Percentiles rank a stretch among this genome's conserved stretches.
Evolutionary conservation across 306 rosid species (phyloP).

Genomic region (Mimosa pudica): DNA sequence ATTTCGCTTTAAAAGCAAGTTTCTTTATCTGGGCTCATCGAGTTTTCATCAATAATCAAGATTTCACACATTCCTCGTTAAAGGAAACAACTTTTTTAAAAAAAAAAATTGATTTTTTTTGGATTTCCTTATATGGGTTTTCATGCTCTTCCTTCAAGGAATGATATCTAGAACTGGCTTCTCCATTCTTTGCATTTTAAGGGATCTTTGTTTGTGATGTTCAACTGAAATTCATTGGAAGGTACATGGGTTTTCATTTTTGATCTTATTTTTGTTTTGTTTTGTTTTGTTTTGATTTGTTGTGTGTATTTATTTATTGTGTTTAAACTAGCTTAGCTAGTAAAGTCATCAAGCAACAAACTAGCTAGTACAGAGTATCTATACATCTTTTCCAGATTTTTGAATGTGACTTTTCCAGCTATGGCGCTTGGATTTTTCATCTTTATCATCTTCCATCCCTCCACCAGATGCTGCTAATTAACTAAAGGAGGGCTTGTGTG

Average conservation of each 20-base stretch:
- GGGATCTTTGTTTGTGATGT: slow-evolving; percentile 24
- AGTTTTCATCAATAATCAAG: slow-evolving; percentile 32
- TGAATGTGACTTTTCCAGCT: slow-evolving; percentile 75
- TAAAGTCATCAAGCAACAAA: no score
- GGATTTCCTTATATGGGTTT: slow-evolving; percentile 25
- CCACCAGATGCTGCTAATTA: slow-evolving; percentile 56
- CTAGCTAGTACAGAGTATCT: slow-evolving; percentile 48
- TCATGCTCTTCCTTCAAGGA: slow-evolving; percentile 29
- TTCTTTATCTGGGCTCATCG: slow-evolving; percentile 33
- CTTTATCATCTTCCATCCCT: slow-evolving; percentile 80
- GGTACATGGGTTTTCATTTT: slow-evolving; percentile 22
- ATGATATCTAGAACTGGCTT: slow-evolving; percentile 30
- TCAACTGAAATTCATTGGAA: slow-evolving; percentile 26
- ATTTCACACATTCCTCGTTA: slow-evolving; percentile 20
- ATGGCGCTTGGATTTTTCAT: slow-evolving; percentile 75
- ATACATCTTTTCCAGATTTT: slow-evolving; percentile 67
- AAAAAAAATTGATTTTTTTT: background rate
- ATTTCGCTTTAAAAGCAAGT: background rate
- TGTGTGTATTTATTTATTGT: slow-evolving; percentile 29
- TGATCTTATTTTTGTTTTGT: background rate
- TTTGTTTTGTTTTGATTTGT: background rate
- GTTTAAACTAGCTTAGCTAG: slow-evolving; percentile 20
- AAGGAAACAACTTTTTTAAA: background rate
- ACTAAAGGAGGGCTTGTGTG: slow-evolving; percentile 98
- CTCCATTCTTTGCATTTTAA: slow-evolving; percentile 26